Evolutionary conservation across 23 red algal genomes (phyloP), one percentile per base, ranked within the genome.

Genomic region (Cyanidiococcus yangmingshanensis): DNA sequence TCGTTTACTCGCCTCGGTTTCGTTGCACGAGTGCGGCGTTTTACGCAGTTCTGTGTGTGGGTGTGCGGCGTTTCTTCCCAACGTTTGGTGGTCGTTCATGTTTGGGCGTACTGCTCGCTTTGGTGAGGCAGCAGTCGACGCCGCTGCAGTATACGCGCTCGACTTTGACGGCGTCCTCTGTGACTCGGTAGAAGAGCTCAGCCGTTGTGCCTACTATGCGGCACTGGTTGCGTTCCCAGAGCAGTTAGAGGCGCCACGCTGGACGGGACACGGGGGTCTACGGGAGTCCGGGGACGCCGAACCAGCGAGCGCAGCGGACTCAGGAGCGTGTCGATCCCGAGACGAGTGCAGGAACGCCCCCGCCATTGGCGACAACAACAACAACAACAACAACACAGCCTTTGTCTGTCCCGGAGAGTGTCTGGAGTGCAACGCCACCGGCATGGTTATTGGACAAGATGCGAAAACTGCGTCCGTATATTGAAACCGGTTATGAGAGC

Each of bases 161-260:
- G 94, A 98, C 82, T 98, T 98, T 82, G 94, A 98, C 67, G 94
- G 94, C 3, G 94, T 98, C 25, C 40, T 98, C 18, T 91, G 89
- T 68, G 94, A 98, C 82, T 84, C 79, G 35, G 86, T 85, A 7
- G 67, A 77, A 68, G 90, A 95, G 74, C 80, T 76, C 26, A 75
- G 82, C 1, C 75, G 59, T 34, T 76, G 85, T 26, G 90, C 85
- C n/a, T 79, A 89, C 26, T 76, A 75, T 1, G 86, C 90, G 0
- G 90, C 90, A 31, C 67, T 50, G 33, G 54, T 38, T 2, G 38
- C 77, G 57, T 95, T 89, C 12, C 85, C 85, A 26, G 59, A 40
- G 12, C 38, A 40, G 68, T 50, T 80, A 36, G 39, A 75, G 58
- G 80, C 74, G 0, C n/a, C 63, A 29, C 63, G 63, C n/a, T 71